Percentiles rank a stretch among this genome's conserved stretches.
These are phyloP conservation scores for Talaromyces adpressus DNA, from an alignment of 495 filamentous ascomycete species.

Conservation along the genomic window DNA sequence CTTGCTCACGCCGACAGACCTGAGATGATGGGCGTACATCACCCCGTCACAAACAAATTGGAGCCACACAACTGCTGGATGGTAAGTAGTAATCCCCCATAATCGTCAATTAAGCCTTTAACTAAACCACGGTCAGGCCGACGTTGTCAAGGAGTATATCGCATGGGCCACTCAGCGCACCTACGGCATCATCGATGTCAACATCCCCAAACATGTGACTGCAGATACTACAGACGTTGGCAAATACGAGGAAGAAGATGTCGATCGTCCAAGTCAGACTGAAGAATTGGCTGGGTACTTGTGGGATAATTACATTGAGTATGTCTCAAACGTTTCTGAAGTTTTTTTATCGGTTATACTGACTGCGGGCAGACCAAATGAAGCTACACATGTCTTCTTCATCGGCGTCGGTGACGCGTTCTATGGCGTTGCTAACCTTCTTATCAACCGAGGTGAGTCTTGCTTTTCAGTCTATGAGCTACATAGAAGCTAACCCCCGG, in stretches of 20 bases:
- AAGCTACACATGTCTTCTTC: slow-evolving; percentile 66
- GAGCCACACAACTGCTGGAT: slow-evolving; percentile 80
- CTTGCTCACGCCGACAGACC: slow-evolving; percentile 45
- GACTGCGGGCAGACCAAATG: slow-evolving; percentile 42
- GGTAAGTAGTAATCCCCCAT: slow-evolving; percentile 44
- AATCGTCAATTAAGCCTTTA: slow-evolving; percentile 8
- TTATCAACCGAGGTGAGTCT: slow-evolving; percentile 56
- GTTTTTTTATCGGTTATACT: no score
- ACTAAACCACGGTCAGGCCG: slow-evolving; percentile 56
- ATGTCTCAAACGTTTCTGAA: slow-evolving; percentile 10
- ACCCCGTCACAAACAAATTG: slow-evolving; percentile 60
- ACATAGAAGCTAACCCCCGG: not conserved
- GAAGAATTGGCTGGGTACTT: slow-evolving; percentile 77
- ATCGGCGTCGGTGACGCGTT: slow-evolving; percentile 78
- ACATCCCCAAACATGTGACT: slow-evolving; percentile 70
- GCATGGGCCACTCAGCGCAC: slow-evolving; percentile 68
- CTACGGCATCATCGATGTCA: slow-evolving; percentile 82
- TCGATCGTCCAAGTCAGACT: slow-evolving; percentile 42
- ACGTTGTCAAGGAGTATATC: slow-evolving; percentile 70
- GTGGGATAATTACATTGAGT: slow-evolving; percentile 97
- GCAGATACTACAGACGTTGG: slow-evolving; percentile 16
- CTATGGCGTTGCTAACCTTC: slow-evolving; percentile 58
- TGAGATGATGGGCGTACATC: slow-evolving; percentile 58
- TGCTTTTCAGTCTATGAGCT: not conserved
- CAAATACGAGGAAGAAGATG: slow-evolving; percentile 36